phyloP scores from a whole-genome alignment of 2,329 filamentous ascomycete species.

The Dryadomyces quercivorus region DNA sequence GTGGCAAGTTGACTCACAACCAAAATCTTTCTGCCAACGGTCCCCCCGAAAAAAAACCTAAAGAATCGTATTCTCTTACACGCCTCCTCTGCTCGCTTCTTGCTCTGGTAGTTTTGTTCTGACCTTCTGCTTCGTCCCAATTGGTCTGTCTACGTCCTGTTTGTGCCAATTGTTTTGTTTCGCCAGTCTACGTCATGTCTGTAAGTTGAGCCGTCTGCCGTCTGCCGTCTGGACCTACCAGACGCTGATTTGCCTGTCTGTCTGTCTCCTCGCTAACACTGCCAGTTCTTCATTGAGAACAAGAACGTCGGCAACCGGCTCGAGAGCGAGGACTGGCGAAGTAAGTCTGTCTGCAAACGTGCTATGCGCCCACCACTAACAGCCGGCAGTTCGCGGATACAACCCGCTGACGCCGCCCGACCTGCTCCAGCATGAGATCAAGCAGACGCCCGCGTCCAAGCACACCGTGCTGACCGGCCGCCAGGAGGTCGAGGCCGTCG shows the following conservation, averaged over 20 bases:
- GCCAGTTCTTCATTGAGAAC: constrained; percentile 63
- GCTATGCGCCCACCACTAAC: background rate
- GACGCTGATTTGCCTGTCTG: background rate
- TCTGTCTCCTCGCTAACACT: background rate
- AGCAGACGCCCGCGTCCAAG: constrained; percentile 43
- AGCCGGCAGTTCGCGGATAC: constrained; percentile 61
- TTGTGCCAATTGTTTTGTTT: no score
- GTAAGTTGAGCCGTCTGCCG: constrained; percentile 15
- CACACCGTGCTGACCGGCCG: constrained; percentile 49
- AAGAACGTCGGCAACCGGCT: constrained; percentile 64
- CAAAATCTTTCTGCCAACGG: background rate
- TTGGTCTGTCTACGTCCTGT: no score
- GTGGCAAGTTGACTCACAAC: constrained; percentile 2
- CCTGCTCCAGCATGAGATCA: constrained; percentile 88
- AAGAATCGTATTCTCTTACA: background rate
- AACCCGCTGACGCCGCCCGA: constrained; percentile 89
- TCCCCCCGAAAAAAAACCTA: background rate
- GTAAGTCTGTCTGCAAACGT: constrained; percentile 32
- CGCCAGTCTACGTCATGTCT: constrained; percentile 16
- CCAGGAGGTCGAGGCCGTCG: constrained; percentile 50
- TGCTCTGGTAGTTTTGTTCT: background rate
- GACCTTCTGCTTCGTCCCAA: no score
- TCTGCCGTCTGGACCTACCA: no score
- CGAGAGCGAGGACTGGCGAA: constrained; percentile 70
- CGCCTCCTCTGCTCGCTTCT: background rate